Conservation (phyloP, 108 stramenopile species). For the Hondaea fermentalgiana region DNA sequence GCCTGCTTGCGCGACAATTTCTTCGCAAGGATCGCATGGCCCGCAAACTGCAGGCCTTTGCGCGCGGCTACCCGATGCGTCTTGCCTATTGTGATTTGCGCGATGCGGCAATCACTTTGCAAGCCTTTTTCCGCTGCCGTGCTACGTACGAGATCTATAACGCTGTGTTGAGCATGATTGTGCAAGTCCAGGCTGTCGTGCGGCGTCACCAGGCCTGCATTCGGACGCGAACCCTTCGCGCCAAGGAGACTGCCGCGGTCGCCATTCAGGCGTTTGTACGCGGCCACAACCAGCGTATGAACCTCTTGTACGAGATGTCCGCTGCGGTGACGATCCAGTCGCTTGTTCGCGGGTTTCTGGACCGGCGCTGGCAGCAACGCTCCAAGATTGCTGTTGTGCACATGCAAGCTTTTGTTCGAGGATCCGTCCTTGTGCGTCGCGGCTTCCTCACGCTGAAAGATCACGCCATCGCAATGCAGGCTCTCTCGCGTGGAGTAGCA, state of each 20-base stretch:
- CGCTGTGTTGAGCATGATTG: neutral
- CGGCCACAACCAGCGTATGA: neutral
- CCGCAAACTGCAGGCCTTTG: neutral
- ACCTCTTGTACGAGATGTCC: neutral
- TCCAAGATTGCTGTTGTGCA: slow-evolving; percentile 18
- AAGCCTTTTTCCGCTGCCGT: neutral
- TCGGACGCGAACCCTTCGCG: neutral
- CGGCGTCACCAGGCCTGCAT: neutral
- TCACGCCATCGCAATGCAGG: slow-evolving; percentile 22
- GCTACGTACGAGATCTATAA: neutral
- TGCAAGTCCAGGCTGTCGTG: neutral
- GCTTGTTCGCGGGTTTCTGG: slow-evolving; percentile 18
- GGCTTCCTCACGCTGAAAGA: slow-evolving; percentile 5
- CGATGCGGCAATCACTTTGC: neutral
- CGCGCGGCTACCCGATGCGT: slow-evolving; percentile 21
- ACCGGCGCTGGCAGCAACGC: neutral
- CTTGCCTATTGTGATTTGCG: neutral
- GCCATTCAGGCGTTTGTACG: neutral
- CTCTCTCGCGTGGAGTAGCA: neutral
- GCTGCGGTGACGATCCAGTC: slow-evolving; percentile 22
- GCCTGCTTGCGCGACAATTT: slow-evolving; percentile 31
- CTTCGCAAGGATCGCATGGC: slow-evolving; percentile 30
- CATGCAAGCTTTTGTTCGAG: slow-evolving; percentile 11
- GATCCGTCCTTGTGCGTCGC: slow-evolving; percentile 27
- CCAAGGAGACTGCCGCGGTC: neutral